Evolutionary conservation across 768 basidiomycete species (phyloP), one percentile per base, ranked within the genome.

Genomic region (Leccinum arenicola): DNA sequence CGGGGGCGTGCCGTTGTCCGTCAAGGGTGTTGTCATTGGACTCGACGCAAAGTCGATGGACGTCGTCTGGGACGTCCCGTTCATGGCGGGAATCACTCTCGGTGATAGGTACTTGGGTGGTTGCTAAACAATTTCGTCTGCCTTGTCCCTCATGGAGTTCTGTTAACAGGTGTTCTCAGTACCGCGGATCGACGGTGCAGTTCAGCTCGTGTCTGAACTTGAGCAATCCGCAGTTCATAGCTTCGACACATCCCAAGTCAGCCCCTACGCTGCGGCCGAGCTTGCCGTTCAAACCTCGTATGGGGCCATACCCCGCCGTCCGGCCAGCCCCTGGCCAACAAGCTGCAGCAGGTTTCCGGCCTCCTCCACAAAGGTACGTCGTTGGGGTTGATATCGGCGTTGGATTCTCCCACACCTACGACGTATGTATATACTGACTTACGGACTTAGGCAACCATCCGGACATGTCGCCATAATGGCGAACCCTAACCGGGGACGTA

Each of bases 61-160:
- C 71, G 89, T 98, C 23, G 83, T 96, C 0, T 98, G 97, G 92
- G 97, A 99, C 71, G 87, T 89, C 23, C 82, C 93, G 1, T 98
- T 99, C 75, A 92, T 99, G 85, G 87, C 93, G 21, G 97, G 97
- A 7, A 81, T 83, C 3, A 97, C 91, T 0, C 77, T 98, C 11
- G 86, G 87, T 4, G 92, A 91, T 66, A 80, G 95, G 91, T 93
- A 66, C 68, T 40, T 45, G 29, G 29, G 15, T 33, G 14, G 10
- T 50, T 25, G 2, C 25, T 23, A 19, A 17, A 4, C 29, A 10
- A 31, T 11, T 8, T 50, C n/a, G 10, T 25, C n/a, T 11, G 9
- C 5, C 25, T 19, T 12, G 7, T n/a, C 10, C 11, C 31, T 52
- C 11, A 35, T 38, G 58, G 40, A 56, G 33, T 33, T 17, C 19